Percentiles rank a stretch among this genome's conserved stretches.
Evolutionary conservation across 2,329 filamentous ascomycete species (phyloP).

Genomic region (Fusarium chlamydosporum): DNA sequence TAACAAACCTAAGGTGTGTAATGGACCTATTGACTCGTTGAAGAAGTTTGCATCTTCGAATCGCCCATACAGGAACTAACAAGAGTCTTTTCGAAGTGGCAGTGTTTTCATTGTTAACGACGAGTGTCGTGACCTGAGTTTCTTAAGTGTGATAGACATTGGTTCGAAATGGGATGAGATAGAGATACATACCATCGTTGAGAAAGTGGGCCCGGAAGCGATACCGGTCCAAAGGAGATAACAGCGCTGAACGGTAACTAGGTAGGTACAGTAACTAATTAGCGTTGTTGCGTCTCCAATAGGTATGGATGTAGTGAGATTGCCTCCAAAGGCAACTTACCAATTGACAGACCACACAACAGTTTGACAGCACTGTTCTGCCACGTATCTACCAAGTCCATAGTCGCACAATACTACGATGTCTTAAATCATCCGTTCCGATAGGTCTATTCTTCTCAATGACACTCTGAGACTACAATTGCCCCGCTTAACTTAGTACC

Average conservation of each 20-base stretch:
- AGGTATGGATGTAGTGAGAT: not conserved
- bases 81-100: too few species aligned
- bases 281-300: not conserved
- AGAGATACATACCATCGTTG: not conserved
- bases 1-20: too few species aligned
- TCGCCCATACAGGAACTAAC: too few species aligned
- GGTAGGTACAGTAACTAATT: too few species aligned
- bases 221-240: slow-evolving; percentile 10
- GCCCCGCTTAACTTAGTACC: slow-evolving; percentile 17
- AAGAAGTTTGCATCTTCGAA: too few species aligned
- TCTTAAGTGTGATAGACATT: too few species aligned
- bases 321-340: not conserved
- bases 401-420: not conserved
- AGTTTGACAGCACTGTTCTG: not conserved
- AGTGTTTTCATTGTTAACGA: too few species aligned
- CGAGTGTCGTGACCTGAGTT: too few species aligned
- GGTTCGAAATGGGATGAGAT: too few species aligned
- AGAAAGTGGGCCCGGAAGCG: not conserved
- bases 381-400: not conserved
- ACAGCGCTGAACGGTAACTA: not conserved
- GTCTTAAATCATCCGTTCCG: not conserved
- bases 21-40: too few species aligned
- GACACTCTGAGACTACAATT: not conserved
- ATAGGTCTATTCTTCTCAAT: not conserved
- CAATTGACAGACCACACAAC: not conserved